phyloP scores from a whole-genome alignment of 2,329 filamentous ascomycete species.

The Talaromyces piceae region DNA sequence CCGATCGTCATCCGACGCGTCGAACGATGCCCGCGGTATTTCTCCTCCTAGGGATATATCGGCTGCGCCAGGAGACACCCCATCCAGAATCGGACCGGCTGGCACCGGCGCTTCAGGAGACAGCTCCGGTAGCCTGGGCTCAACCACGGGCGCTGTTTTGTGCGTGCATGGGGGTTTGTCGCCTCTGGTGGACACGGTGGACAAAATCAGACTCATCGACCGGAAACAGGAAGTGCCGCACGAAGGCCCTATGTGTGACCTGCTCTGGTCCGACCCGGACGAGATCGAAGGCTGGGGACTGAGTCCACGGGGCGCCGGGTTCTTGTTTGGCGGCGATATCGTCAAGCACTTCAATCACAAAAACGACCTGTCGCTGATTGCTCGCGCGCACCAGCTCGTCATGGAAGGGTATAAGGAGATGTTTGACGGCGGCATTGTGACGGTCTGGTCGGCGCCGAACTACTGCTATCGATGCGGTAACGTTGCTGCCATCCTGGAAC shows the following conservation, averaged over 20 bases:
- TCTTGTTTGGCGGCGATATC: conserved; percentile 91
- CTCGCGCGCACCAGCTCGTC: conserved; percentile 90
- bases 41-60: conserved; percentile 36
- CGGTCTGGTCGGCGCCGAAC: conserved; percentile 96
- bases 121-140: conserved; percentile 44
- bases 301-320: conserved; percentile 87
- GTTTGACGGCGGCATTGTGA: conserved; percentile 93
- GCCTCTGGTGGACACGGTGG: conserved; percentile 83
- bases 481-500: conserved; percentile 86
- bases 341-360: conserved; percentile 93
- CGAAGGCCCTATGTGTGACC: conserved; percentile 97
- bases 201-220: conserved; percentile 91
- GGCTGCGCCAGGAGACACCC: conserved; percentile 37
- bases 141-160: conserved; percentile 69
- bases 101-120: conserved; percentile 71
- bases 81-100: conserved; percentile 59
- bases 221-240: conserved; percentile 97
- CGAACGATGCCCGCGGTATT: conserved; percentile 30
- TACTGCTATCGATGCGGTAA: conserved; percentile 97
- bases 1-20: conserved; percentile 25
- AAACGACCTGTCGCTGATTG: conserved; percentile 87
- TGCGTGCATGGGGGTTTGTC: conserved; percentile 94
- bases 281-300: conserved; percentile 97
- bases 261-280: conserved; percentile 96
- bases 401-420: conserved; percentile 99